Evolutionary conservation across 441 rosid genomes (phyloP).

Genomic region (Breynia disticha): DNA sequence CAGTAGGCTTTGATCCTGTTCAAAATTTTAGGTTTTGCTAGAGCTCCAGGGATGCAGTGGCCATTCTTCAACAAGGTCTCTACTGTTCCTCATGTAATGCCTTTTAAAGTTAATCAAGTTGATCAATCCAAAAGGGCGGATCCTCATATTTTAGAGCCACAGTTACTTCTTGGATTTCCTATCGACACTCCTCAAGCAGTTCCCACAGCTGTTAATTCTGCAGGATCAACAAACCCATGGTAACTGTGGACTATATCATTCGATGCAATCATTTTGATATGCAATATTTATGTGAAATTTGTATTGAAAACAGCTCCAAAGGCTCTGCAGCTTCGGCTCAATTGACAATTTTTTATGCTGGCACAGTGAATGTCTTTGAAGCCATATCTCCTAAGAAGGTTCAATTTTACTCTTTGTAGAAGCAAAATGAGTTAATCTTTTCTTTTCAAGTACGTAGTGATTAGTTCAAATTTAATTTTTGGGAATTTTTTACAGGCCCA

Average conservation of each 20-base stretch:
- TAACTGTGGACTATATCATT: conserved; percentile 10
- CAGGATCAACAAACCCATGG: conserved; percentile 70
- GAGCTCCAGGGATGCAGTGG: conserved; percentile 43
- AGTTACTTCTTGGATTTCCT: conserved; percentile 42
- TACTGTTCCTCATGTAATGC: conserved; percentile 45
- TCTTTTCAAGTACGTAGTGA: not conserved
- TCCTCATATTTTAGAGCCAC: conserved; percentile 25
- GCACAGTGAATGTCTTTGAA: conserved; percentile 52
- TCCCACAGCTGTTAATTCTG: conserved; percentile 35
- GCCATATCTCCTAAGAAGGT: conserved; percentile 66
- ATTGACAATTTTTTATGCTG: conserved; percentile 62
- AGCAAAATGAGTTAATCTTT: not conserved
- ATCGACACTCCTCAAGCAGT: conserved; percentile 48
- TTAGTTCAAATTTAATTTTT: not conserved
- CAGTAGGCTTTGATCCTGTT: conserved; percentile 3
- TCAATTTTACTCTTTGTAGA: not conserved
- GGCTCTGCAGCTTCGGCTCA: conserved; percentile 21
- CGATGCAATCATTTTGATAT: not conserved
- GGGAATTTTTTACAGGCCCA: conserved; percentile 39
- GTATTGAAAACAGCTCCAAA: conserved; percentile 9
- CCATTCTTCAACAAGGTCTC: conserved; percentile 59
- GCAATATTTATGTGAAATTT: not conserved
- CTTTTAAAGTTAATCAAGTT: conserved; percentile 51
- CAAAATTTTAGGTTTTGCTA: conserved; percentile 27
- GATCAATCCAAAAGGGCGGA: conserved; percentile 37